These are phyloP conservation scores for Corchorus olitorius DNA, from an alignment of 345 rosid species.

Conservation along the genomic window DNA sequence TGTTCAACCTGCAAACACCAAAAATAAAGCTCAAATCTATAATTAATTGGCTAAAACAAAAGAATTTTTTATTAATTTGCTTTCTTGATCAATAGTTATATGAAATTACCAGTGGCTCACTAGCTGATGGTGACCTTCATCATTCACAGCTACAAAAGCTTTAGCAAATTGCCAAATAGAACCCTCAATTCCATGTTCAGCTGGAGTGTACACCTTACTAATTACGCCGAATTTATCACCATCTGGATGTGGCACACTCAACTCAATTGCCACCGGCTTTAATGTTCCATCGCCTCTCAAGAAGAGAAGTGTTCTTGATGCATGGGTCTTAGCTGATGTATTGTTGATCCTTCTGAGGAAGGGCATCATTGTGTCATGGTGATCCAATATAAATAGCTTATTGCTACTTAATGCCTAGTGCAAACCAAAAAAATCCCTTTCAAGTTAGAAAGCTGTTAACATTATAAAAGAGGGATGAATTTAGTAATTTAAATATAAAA, in stretches of 20 bases:
- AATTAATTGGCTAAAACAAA: neutral
- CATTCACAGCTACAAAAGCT: conserved; percentile 78
- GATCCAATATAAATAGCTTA: conserved; percentile 74
- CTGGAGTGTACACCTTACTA: conserved; percentile 65
- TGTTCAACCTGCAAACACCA: conserved; percentile 50
- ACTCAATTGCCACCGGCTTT: conserved; percentile 74
- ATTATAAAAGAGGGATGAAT: neutral
- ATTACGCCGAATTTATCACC: conserved; percentile 60
- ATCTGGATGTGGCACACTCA: conserved; percentile 63
- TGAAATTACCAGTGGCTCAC: conserved; percentile 78
- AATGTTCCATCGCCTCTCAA: conserved; percentile 72
- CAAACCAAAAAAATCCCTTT: neutral
- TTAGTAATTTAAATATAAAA: neutral
- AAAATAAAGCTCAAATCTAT: neutral
- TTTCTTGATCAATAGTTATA: neutral
- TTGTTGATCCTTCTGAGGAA: conserved; percentile 60
- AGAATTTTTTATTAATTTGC: neutral
- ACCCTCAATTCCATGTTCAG: conserved; percentile 54
- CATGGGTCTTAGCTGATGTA: conserved; percentile 60
- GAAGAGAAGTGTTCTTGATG: conserved; percentile 74
- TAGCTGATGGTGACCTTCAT: conserved; percentile 78
- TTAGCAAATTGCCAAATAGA: conserved; percentile 80
- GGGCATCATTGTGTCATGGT: conserved; percentile 76
- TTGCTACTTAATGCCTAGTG: conserved; percentile 58
- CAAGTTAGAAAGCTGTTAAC: neutral